Evolutionary conservation across 495 filamentous ascomycete genomes (phyloP), one percentile per base, ranked within the genome.

Genomic region (Friedmanniomyces simplex): DNA sequence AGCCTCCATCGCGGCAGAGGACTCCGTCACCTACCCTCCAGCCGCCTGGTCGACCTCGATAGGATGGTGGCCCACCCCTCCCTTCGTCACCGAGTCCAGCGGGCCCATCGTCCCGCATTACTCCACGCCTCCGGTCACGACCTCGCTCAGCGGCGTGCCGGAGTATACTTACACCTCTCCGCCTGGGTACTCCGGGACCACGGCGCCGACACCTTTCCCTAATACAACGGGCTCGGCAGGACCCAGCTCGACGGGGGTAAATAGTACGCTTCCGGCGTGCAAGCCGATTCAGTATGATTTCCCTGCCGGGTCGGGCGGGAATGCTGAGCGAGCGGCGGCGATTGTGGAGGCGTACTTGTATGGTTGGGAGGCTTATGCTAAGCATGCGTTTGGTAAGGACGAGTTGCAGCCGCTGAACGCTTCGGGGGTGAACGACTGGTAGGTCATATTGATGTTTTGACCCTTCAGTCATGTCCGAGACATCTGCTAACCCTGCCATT

Each of bases 231-330:
- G 43, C 16, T 14, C 54, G n/a, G n/a, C 26, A 5, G 49, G 49
- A 20, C 25, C 54, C 13, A 54, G 25, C 46, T 45, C 48, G 18
- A 32, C 34, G 11, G 57, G 54, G 4, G 36, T n/a, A 10, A 52
- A 55, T 25, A 45, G 18, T 16, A 58, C 48, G 1, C 46, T 62
- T 8, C 54, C 59, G 49, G 42, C 36, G 6, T 62, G 55, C 49
- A 52, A 57, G 42, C 39, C 43, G 46, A 58, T 62, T 42, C 59
- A 62, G 28, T 62, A 58, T 36, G 50, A 54, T 48, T 62, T 62
- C 39, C 48, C 59, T 16, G 26, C 54, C 24, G 59, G 59, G 30
- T 18, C 22, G 30, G 59, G 59, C 21, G 37, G 59, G n/a, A 62
- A 62, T 30, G 50, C 59, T 28, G 51, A 45, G 8, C 54, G 59